These are phyloP conservation scores for Rosa chinensis DNA, from an alignment of 306 rosid genomes.

Conservation along the genomic window DNA sequence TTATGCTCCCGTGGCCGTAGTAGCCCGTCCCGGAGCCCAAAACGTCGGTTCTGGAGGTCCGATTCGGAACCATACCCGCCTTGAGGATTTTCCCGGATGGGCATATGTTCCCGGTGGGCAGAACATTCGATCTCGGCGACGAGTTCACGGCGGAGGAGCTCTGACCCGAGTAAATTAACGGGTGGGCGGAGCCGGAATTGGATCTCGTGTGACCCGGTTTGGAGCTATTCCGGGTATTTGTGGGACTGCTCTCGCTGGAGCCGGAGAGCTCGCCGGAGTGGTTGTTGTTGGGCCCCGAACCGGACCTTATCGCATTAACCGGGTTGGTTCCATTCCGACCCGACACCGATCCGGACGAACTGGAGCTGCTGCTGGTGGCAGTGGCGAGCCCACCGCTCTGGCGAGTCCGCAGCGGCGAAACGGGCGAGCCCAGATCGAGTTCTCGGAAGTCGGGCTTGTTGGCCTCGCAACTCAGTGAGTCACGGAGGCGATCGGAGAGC, in stretches of 20 bases:
- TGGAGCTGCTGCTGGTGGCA: constrained; percentile 72
- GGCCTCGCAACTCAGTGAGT: constrained; percentile 54
- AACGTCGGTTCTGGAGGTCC: constrained; percentile 60
- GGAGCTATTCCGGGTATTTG: constrained; percentile 26
- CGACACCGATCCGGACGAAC: constrained; percentile 89
- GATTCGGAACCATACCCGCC: constrained; percentile 52
- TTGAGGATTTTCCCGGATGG: constrained; percentile 78
- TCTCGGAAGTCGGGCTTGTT: constrained; percentile 89
- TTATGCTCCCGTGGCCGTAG: constrained; percentile 95
- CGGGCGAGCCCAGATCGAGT: constrained; percentile 94
- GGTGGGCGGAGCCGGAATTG: constrained; percentile 52
- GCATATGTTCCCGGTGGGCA: constrained; percentile 90
- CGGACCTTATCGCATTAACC: constrained; percentile 42
- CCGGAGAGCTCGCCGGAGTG: constrained; percentile 93
- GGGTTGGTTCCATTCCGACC: constrained; percentile 54
- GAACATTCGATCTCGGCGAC: constrained; percentile 52
- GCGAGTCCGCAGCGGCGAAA: constrained; percentile 76
- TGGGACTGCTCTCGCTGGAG: constrained; percentile 83
- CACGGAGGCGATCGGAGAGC: constrained; percentile 59
- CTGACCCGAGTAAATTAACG: constrained; percentile 60
- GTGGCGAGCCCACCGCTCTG: constrained; percentile 38
- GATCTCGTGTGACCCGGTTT: constrained; percentile 68
- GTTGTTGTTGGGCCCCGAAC: constrained; percentile 53
- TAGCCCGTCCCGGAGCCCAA: constrained; percentile 76
- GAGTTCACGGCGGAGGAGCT: constrained; percentile 53